Percentiles rank a stretch among this genome's conserved stretches.
These are phyloP conservation scores for Hymenoscyphus albidus DNA, from an alignment of 2,329 filamentous ascomycete genomes.

Conservation along the genomic window DNA sequence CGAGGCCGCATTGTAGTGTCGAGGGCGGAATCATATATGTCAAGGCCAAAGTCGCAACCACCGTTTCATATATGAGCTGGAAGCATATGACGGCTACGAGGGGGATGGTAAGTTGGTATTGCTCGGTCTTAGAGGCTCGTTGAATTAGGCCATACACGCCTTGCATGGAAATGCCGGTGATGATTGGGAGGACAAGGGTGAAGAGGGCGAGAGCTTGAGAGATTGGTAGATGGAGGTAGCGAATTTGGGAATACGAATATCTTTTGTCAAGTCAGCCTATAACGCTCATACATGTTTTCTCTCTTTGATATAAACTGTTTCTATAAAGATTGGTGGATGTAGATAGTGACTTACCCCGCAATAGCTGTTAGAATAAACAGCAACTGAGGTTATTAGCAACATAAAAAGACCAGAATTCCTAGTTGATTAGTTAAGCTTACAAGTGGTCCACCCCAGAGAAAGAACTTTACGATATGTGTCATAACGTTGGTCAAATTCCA, in stretches of 20 bases:
- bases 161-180: slow-evolving; percentile 30
- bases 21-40: slow-evolving; percentile 31
- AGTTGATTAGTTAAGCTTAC: slow-evolving; percentile 19
- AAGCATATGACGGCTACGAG: slow-evolving; percentile 32
- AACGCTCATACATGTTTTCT: background rate
- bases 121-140: slow-evolving; percentile 23
- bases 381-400: slow-evolving; percentile 23
- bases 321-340: too few relatives aligned
- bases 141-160: slow-evolving; percentile 22
- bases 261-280: slow-evolving; percentile 16
- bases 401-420: background rate
- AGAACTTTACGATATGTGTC: slow-evolving; percentile 16
- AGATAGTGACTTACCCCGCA: slow-evolving; percentile 25
- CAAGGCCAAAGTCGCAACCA: slow-evolving; percentile 32
- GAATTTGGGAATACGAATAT: slow-evolving; percentile 32
- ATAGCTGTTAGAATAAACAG: slow-evolving; percentile 27
- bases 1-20: slow-evolving; percentile 48
- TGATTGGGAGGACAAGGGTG: slow-evolving; percentile 31
- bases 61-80: slow-evolving; percentile 34
- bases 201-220: slow-evolving; percentile 31
- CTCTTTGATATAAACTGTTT: background rate
- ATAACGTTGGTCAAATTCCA: slow-evolving; percentile 9
- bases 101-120: slow-evolving; percentile 28
- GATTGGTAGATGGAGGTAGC: slow-evolving; percentile 31
- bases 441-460: slow-evolving; percentile 23